Percentiles rank a stretch among this genome's conserved stretches.
These are phyloP conservation scores for Pythium aquatile DNA, from an alignment of 352 stramenopile genomes.

Conservation along the genomic window DNA sequence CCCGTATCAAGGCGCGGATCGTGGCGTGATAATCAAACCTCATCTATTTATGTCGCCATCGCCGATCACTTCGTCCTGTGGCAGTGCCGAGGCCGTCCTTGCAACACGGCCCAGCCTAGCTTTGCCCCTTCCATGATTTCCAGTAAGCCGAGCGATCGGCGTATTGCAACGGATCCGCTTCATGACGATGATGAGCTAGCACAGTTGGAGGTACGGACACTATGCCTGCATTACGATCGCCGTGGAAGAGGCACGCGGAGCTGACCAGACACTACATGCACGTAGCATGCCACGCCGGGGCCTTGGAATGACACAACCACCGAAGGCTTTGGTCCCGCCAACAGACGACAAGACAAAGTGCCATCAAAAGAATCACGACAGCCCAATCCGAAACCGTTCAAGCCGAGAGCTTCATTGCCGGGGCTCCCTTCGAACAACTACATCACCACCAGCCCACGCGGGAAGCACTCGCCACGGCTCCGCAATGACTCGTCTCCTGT, in stretches of 20 bases:
- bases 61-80: not conserved
- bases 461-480: conserved; percentile 2
- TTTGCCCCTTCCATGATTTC: conserved; percentile 6
- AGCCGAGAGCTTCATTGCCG: conserved; percentile 3
- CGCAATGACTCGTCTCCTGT: conserved; percentile 35
- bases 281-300: conserved; percentile 21
- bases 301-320: conserved; percentile 23
- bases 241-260: not conserved
- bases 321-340: not conserved
- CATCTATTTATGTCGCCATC: conserved; percentile 25
- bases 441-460: conserved; percentile 8
- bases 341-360: not conserved
- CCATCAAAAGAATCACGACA: not conserved
- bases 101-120: not conserved
- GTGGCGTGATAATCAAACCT: conserved; percentile 4
- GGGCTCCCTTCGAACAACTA: conserved; percentile 13
- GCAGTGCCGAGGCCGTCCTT: not conserved
- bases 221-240: not conserved
- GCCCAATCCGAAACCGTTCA: not conserved
- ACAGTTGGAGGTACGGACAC: conserved; percentile 18
- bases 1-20: not conserved
- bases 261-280: not conserved
- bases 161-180: conserved; percentile 6
- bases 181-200: conserved; percentile 26
- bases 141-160: not conserved